Evolutionary conservation across 1,284 basidiomycete species (phyloP).

Genomic region (Microbotryum silenes-acaulis): DNA sequence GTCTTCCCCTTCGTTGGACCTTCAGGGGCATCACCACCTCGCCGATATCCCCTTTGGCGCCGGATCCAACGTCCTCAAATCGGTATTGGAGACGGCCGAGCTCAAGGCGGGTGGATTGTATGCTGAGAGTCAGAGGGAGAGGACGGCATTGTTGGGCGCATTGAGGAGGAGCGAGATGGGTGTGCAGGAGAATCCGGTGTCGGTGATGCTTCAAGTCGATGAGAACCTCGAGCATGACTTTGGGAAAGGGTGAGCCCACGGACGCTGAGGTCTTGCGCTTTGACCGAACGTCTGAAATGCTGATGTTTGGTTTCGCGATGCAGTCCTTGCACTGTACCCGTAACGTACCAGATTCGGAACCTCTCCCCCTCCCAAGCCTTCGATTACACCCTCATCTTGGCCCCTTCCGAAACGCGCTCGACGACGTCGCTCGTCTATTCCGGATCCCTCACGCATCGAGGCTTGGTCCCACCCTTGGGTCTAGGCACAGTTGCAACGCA

Average conservation of each 20-base stretch:
- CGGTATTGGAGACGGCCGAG: slow-evolving; percentile 55
- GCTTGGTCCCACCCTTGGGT: slow-evolving; percentile 4
- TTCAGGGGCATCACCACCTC: slow-evolving; percentile 55
- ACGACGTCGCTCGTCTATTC: slow-evolving; percentile 1
- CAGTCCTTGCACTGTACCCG: slow-evolving; percentile 53
- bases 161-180: slow-evolving; percentile 69
- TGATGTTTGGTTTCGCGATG: slow-evolving; percentile 4
- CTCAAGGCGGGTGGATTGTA: slow-evolving; percentile 68
- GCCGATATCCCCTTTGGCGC: slow-evolving; percentile 60
- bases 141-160: slow-evolving; percentile 56
- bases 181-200: slow-evolving; percentile 61
- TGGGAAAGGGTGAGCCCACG: slow-evolving; percentile 54
- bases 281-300: background rate
- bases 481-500: background rate
- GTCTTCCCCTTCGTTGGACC: slow-evolving; percentile 50
- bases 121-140: slow-evolving; percentile 72
- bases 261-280: background rate
- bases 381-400: slow-evolving; percentile 4
- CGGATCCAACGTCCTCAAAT: slow-evolving; percentile 49
- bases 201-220: slow-evolving; percentile 44
- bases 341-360: slow-evolving; percentile 59
- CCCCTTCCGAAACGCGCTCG: background rate
- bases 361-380: slow-evolving; percentile 33
- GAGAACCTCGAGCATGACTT: slow-evolving; percentile 56
- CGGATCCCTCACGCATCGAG: slow-evolving; percentile 9